These are phyloP conservation scores for Lavandula angustifolia DNA, from an alignment of 257 asterid genomes.

Conservation along the genomic window DNA sequence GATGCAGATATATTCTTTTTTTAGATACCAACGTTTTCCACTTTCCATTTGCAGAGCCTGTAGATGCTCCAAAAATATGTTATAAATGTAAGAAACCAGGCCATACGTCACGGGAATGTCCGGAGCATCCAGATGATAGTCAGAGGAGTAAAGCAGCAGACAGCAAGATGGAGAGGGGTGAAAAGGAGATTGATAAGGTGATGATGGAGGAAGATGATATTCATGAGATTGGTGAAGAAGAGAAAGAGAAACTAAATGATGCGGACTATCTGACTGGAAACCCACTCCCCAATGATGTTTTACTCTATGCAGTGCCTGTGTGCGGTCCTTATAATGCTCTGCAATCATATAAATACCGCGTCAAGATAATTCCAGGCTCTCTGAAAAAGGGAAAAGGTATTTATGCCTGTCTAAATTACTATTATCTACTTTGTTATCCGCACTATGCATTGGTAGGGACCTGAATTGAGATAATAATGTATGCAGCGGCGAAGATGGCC, in stretches of 20 bases:
- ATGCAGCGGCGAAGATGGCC: constrained; percentile 89
- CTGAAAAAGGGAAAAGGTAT: constrained; percentile 94
- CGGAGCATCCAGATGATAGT: constrained; percentile 55
- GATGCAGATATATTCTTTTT: background rate
- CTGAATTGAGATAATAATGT: background rate
- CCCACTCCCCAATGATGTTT: constrained; percentile 71
- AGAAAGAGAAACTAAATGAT: constrained; percentile 79
- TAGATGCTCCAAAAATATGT: constrained; percentile 74
- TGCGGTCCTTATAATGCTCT: constrained; percentile 89
- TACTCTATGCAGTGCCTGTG: constrained; percentile 87
- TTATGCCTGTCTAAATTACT: background rate
- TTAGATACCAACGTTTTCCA: constrained; percentile 4
- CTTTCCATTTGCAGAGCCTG: constrained; percentile 41
- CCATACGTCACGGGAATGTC: constrained; percentile 86
- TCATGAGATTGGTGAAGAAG: constrained; percentile 96
- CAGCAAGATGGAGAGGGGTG: constrained; percentile 34
- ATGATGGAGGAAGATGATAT: constrained; percentile 95
- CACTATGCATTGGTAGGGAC: background rate
- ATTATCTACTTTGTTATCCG: background rate
- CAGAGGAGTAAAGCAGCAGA: constrained; percentile 41
- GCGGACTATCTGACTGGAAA: constrained; percentile 93
- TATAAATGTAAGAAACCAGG: constrained; percentile 88
- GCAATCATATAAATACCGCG: constrained; percentile 89
- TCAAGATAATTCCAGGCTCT: constrained; percentile 91
- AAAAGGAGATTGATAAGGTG: constrained; percentile 59